phyloP scores from a whole-genome alignment of 306 rosid species.

The Rubus parviflorus region DNA sequence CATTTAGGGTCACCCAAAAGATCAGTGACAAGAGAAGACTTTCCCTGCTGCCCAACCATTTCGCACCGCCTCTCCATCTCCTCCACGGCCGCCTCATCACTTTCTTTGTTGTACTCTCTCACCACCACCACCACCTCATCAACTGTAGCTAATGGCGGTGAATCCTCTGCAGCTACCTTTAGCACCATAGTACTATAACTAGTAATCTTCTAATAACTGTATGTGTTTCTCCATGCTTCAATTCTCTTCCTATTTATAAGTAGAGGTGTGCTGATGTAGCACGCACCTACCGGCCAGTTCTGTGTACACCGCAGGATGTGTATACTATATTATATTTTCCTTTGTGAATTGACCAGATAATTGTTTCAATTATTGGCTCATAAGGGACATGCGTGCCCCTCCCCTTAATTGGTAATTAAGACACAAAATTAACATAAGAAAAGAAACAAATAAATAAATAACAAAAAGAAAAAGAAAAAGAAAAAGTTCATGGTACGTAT shows the following conservation, averaged over 20 bases:
- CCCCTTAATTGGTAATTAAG: too few relatives aligned
- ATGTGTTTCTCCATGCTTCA: neutral
- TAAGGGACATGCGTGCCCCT: constrained; percentile 11
- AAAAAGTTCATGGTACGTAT: constrained; percentile 13
- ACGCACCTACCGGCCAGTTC: constrained; percentile 42
- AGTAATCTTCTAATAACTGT: constrained; percentile 1
- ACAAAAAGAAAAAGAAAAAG: constrained; percentile 17
- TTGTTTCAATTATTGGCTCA: constrained; percentile 39
- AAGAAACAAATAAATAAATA: neutral
- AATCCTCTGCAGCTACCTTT: constrained; percentile 59
- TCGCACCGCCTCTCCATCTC: constrained; percentile 80
- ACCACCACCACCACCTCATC: constrained; percentile 35
- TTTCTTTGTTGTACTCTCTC: constrained; percentile 67
- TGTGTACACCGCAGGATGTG: constrained; percentile 33
- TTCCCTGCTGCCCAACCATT: constrained; percentile 54
- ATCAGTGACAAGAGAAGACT: constrained; percentile 80
- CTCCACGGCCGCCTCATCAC: constrained; percentile 63
- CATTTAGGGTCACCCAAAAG: constrained; percentile 87
- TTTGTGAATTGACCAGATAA: constrained; percentile 37
- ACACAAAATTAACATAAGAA: neutral
- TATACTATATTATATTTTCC: constrained; percentile 8
- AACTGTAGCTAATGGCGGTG: constrained; percentile 18
- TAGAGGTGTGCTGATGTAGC: constrained; percentile 44
- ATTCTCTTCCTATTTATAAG: constrained; percentile 20
- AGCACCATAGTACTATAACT: constrained; percentile 39